These are phyloP conservation scores for Gentiana dahurica DNA, from an alignment of 257 asterid genomes.

Conservation along the genomic window DNA sequence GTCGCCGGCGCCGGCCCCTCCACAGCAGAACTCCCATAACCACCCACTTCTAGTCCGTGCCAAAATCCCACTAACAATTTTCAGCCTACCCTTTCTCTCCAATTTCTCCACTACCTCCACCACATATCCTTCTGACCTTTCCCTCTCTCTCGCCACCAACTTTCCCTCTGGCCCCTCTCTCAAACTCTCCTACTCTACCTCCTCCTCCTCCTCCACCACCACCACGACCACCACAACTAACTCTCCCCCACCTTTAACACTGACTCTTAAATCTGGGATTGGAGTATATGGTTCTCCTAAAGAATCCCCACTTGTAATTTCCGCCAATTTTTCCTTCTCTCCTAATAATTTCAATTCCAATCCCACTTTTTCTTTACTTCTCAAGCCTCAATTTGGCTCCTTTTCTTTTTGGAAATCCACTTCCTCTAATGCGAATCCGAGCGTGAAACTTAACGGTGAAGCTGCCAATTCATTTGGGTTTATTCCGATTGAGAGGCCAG, in stretches of 20 bases:
- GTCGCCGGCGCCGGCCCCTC: background rate
- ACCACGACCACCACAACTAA: slow-evolving; percentile 7
- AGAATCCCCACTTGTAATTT: slow-evolving; percentile 58
- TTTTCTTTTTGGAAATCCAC: slow-evolving; percentile 63
- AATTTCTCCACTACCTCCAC: slow-evolving; percentile 80
- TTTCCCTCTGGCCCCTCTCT: slow-evolving; percentile 64
- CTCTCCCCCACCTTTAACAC: slow-evolving; percentile 37
- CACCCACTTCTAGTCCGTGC: slow-evolving; percentile 65
- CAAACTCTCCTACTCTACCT: slow-evolving; percentile 55
- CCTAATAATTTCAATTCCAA: slow-evolving; percentile 37
- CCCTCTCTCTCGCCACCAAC: slow-evolving; percentile 71
- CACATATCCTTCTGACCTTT: slow-evolving; percentile 64
- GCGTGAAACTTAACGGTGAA: slow-evolving; percentile 15
- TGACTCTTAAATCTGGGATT: slow-evolving; percentile 69
- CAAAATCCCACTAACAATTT: slow-evolving; percentile 64
- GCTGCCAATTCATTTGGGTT: slow-evolving; percentile 38
- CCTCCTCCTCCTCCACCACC: slow-evolving; percentile 20
- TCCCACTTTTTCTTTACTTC: slow-evolving; percentile 61
- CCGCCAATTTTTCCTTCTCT: slow-evolving; percentile 67
- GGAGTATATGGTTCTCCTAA: slow-evolving; percentile 79
- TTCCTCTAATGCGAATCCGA: slow-evolving; percentile 17
- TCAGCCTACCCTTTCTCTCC: slow-evolving; percentile 73
- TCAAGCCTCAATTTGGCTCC: slow-evolving; percentile 71
- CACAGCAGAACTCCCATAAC: slow-evolving; percentile 16
- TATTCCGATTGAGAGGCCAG: slow-evolving; percentile 56